Evolutionary conservation across 2,329 filamentous ascomycete genomes (phyloP).

Genomic region (Graphium sp.): DNA sequence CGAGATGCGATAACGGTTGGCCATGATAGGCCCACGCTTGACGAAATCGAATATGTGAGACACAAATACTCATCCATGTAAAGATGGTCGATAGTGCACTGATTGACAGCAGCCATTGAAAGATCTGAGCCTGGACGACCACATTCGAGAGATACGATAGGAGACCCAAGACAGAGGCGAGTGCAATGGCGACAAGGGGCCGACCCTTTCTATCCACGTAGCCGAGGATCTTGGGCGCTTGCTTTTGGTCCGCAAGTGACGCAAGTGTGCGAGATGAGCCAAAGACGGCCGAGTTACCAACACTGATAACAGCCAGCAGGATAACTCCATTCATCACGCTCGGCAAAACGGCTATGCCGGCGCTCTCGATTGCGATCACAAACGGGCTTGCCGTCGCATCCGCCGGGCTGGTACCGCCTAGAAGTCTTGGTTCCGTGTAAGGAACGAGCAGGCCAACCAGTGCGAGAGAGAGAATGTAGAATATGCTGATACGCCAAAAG

Average conservation of each 20-base stretch:
- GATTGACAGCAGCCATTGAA: slow-evolving; percentile 60
- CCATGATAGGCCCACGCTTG: slow-evolving; percentile 56
- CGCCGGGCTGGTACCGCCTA: slow-evolving; percentile 29
- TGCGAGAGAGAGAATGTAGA: slow-evolving; percentile 72
- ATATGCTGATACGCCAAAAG: slow-evolving; percentile 84
- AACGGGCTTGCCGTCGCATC: slow-evolving; percentile 73
- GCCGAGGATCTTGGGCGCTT: slow-evolving; percentile 59
- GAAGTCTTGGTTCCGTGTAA: slow-evolving; percentile 47
- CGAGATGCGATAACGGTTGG: slow-evolving; percentile 57
- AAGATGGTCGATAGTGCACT: slow-evolving; percentile 56
- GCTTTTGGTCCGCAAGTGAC: slow-evolving; percentile 73
- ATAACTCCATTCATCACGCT: slow-evolving; percentile 94
- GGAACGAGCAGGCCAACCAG: slow-evolving; percentile 72
- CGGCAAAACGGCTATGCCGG: slow-evolving; percentile 64
- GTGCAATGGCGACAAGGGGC: slow-evolving; percentile 53
- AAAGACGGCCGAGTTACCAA: slow-evolving; percentile 84
- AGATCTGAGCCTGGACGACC: slow-evolving; percentile 38
- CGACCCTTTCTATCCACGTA: slow-evolving; percentile 76
- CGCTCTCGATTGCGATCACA: slow-evolving; percentile 79
- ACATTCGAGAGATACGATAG: slow-evolving; percentile 57
- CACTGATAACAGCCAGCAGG: slow-evolving; percentile 74
- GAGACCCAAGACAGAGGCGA: slow-evolving; percentile 53
- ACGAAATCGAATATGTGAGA: slow-evolving; percentile 88
- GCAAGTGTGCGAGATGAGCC: slow-evolving; percentile 82
- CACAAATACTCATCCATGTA: slow-evolving; percentile 71